Conservation (phyloP, 2,329 filamentous ascomycete species). For the Fusarium lateritium region DNA sequence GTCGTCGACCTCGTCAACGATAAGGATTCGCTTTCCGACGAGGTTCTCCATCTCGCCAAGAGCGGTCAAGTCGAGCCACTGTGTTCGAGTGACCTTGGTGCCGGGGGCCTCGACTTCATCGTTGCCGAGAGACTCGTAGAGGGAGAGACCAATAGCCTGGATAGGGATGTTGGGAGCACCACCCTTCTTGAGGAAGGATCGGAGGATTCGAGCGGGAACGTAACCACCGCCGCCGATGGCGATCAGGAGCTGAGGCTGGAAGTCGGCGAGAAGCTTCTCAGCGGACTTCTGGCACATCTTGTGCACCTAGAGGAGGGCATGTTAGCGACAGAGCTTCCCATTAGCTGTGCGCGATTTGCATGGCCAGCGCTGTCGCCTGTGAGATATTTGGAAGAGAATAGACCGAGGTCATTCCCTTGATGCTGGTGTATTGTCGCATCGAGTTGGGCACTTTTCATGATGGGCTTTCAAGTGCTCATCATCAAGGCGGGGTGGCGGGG, state of each 20-base stretch:
- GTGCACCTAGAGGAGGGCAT: slow-evolving; percentile 78
- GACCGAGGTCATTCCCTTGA: background rate
- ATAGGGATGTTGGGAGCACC: slow-evolving; percentile 96
- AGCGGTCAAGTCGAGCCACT: slow-evolving; percentile 94
- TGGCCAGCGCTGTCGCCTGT: no score
- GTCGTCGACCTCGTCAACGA: slow-evolving; percentile 82
- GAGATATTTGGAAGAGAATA: background rate
- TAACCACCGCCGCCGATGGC: slow-evolving; percentile 98
- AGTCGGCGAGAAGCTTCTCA: slow-evolving; percentile 82
- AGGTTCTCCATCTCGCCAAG: slow-evolving; percentile 77
- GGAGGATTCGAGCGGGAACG: slow-evolving; percentile 95
- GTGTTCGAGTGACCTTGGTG: slow-evolving; percentile 95
- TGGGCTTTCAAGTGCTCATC: slow-evolving; percentile 38
- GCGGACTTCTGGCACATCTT: slow-evolving; percentile 95
- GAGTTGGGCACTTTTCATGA: slow-evolving; percentile 25
- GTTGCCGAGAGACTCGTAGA: slow-evolving; percentile 87
- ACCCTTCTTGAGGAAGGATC: slow-evolving; percentile 94
- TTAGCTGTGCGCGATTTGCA: background rate
- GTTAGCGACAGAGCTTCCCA: slow-evolving; percentile 28
- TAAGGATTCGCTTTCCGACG: slow-evolving; percentile 50
- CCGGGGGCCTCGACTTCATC: slow-evolving; percentile 77
- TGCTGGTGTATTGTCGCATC: slow-evolving; percentile 12
- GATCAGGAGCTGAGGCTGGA: slow-evolving; percentile 96
- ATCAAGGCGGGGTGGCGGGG: slow-evolving; percentile 50
- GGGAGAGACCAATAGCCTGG: slow-evolving; percentile 96